A percentile compares a stretch with the other conserved stretches of the same genome.
Evolutionary conservation across 805 yeast genomes (phyloP).

Genomic region (Cyberlindnera amylophila): DNA sequence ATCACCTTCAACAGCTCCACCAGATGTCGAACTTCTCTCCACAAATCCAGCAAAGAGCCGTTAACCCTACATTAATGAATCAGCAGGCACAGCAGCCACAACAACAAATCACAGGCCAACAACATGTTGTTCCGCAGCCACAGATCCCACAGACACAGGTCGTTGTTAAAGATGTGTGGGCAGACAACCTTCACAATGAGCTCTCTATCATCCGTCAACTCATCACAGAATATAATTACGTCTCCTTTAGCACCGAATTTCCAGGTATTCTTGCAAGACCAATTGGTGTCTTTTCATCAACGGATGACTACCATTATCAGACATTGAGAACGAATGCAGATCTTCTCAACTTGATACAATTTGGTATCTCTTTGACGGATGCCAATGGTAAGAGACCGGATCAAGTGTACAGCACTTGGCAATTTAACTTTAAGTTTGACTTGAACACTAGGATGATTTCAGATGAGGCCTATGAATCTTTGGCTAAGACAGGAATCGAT

Average conservation of each 20-base stretch:
- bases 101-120: too few species aligned
- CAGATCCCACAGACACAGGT: conserved; percentile 26
- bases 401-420: conserved; percentile 80
- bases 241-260: conserved; percentile 83
- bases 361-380: conserved; percentile 75
- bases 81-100: conserved; percentile 11
- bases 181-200: conserved; percentile 62
- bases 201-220: conserved; percentile 58
- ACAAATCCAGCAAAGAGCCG: conserved; percentile 16
- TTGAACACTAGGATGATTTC: conserved; percentile 78
- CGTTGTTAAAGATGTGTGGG: conserved; percentile 67
- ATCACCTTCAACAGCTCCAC: conserved; percentile 20
- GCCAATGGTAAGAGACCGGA: conserved; percentile 67
- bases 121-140: conserved; percentile 7
- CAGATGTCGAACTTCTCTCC: conserved; percentile 19
- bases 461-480: conserved; percentile 74
- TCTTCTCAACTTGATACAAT: conserved; percentile 77
- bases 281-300: conserved; percentile 85
- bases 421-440: conserved; percentile 86
- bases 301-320: conserved; percentile 92
- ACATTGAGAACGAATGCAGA: conserved; percentile 91
- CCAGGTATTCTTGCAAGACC: conserved; percentile 97
- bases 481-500: conserved; percentile 79
- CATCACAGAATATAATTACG: conserved; percentile 51
- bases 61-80: conserved; percentile 4